phyloP scores from a whole-genome alignment of 768 basidiomycete species.

The Mycena alexandri region DNA sequence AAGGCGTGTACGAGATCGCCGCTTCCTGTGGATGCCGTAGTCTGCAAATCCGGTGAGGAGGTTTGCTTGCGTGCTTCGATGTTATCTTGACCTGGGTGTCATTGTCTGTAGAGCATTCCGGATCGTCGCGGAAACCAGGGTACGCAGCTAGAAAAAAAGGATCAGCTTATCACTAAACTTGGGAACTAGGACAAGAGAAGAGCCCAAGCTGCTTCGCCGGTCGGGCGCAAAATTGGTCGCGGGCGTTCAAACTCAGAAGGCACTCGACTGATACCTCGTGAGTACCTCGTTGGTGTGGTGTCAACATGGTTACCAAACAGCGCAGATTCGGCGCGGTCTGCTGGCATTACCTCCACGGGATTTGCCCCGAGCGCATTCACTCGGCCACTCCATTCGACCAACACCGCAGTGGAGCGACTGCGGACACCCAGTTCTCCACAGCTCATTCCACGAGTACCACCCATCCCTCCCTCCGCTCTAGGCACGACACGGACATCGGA shows the following conservation, averaged over 20 bases:
- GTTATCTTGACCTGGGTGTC: background rate
- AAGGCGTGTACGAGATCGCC: constrained; percentile 35
- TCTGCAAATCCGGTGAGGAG: constrained; percentile 32
- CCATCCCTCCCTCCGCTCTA: background rate
- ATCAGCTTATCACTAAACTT: background rate
- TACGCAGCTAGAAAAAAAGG: background rate
- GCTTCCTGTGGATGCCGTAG: constrained; percentile 35
- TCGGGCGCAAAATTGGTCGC: background rate
- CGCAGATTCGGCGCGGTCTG: background rate
- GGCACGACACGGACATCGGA: background rate
- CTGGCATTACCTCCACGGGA: background rate
- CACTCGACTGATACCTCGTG: constrained; percentile 16
- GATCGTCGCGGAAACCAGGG: constrained; percentile 8
- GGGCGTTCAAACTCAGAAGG: constrained; percentile 32
- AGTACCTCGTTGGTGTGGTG: background rate
- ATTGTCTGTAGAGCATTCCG: constrained; percentile 20
- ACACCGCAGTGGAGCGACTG: background rate
- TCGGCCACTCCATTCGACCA: constrained; percentile 1
- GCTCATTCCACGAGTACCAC: background rate
- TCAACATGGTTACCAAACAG: background rate
- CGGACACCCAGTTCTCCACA: background rate
- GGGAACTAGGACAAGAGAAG: constrained; percentile 11
- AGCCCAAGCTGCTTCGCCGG: background rate
- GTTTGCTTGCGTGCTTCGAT: background rate
- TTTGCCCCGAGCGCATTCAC: constrained; percentile 21